These are phyloP conservation scores for Coemansia javaensis DNA, from an alignment of 192 early-diverging fungal species.

Conservation along the genomic window DNA sequence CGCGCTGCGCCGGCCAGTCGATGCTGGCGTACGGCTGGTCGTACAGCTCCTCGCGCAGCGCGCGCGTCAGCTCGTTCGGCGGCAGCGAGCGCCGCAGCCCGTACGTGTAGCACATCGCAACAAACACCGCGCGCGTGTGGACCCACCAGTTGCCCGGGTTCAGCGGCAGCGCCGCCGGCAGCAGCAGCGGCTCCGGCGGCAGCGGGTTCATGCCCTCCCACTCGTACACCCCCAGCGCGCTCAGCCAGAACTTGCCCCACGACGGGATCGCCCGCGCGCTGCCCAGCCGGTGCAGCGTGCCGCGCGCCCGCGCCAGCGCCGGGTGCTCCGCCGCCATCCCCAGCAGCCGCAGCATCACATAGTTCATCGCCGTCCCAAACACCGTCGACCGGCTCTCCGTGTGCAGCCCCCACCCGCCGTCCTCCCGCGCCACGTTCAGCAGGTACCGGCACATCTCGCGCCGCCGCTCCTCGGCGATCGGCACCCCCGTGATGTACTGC, in stretches of 20 bases:
- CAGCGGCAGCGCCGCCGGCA: slow-evolving; percentile 77
- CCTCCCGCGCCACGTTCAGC: slow-evolving; percentile 75
- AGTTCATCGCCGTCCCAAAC: slow-evolving; percentile 96
- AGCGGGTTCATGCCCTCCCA: slow-evolving; percentile 96
- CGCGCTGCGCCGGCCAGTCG: slow-evolving; percentile 71
- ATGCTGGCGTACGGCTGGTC: slow-evolving; percentile 80
- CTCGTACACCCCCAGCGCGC: slow-evolving; percentile 84
- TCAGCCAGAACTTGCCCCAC: slow-evolving; percentile 99
- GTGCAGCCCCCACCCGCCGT: slow-evolving; percentile 99
- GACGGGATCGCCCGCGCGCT: slow-evolving; percentile 80
- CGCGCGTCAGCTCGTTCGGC: slow-evolving; percentile 62
- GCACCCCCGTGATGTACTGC: slow-evolving; percentile 77
- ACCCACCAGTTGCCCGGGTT: slow-evolving; percentile 92
- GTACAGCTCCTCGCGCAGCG: slow-evolving; percentile 87
- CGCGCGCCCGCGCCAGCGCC: slow-evolving; percentile 75
- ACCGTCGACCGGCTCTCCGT: slow-evolving; percentile 88
- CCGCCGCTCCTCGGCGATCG: slow-evolving; percentile 58
- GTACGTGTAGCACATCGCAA: slow-evolving; percentile 96
- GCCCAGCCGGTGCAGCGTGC: slow-evolving; percentile 77
- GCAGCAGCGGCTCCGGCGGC: slow-evolving; percentile 84
- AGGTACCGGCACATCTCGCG: slow-evolving; percentile 87
- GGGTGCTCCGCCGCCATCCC: slow-evolving; percentile 84
- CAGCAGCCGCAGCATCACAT: slow-evolving; percentile 81
- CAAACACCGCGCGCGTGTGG: slow-evolving; percentile 87
- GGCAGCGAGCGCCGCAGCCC: slow-evolving; percentile 59